Percentiles rank a stretch among this genome's conserved stretches.
Evolutionary conservation across 345 rosid species (phyloP).

Genomic region (Hibiscus trionum): DNA sequence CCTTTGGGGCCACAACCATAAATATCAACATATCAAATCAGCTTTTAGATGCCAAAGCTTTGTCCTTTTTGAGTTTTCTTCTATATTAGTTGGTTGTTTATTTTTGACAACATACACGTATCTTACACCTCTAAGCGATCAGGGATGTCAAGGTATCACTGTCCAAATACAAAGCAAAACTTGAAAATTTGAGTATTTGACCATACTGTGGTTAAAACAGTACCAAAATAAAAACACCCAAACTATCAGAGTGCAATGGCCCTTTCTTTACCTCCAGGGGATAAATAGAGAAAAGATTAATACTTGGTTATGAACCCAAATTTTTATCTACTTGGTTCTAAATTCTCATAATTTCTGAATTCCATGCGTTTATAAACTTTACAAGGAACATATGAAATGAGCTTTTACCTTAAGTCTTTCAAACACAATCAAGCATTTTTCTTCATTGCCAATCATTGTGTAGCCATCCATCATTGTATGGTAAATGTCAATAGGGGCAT

Average conservation of each 20-base stretch:
- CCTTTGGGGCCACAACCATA: no score
- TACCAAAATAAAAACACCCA: not conserved
- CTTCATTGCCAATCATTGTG: conserved; percentile 67
- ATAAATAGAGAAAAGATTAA: not conserved
- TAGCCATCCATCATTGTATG: conserved; percentile 99
- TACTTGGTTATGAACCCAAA: not conserved
- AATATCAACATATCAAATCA: no score
- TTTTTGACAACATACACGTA: no score
- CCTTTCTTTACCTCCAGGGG: not conserved
- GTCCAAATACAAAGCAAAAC: not conserved
- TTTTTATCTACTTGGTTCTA: not conserved
- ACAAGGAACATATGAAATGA: conserved; percentile 2
- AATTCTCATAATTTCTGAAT: not conserved
- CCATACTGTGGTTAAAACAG: not conserved
- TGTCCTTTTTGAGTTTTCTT: no score
- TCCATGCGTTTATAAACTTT: not conserved
- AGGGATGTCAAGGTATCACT: not conserved
- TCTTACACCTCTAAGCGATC: not conserved
- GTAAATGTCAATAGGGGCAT: conserved; percentile 83
- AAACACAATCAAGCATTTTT: conserved; percentile 80
- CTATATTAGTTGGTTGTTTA: no score
- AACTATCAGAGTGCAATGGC: not conserved
- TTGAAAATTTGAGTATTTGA: not conserved
- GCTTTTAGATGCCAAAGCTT: no score
- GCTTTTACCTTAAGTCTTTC: conserved; percentile 73